Percentiles rank a stretch among this genome's conserved stretches.
These are phyloP conservation scores for Spatholobus suberectus DNA, from an alignment of 306 rosid species.

Conservation along the genomic window DNA sequence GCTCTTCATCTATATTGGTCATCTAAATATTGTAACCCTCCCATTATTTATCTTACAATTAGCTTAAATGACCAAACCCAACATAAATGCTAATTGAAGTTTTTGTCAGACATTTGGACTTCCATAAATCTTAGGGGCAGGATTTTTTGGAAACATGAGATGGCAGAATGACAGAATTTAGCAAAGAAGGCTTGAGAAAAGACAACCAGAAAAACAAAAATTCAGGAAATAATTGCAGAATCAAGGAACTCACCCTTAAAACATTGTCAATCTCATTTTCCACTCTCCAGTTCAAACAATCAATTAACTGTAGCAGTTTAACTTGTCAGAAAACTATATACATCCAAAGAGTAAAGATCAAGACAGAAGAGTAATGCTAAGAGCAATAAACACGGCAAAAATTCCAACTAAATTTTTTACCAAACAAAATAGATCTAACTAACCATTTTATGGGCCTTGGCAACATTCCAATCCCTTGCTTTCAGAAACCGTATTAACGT, in stretches of 20 bases:
- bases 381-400: conserved; percentile 13
- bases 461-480: conserved; percentile 86
- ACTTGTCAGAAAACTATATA: conserved; percentile 43
- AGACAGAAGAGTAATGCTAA: not conserved
- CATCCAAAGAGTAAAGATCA: conserved; percentile 36
- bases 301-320: conserved; percentile 69
- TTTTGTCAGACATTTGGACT: not conserved
- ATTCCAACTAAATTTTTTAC: not conserved
- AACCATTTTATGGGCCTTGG: conserved; percentile 95
- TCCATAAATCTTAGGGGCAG: not conserved
- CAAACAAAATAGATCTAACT: conserved; percentile 39
- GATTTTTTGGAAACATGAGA: not conserved
- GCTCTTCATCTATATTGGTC: not conserved
- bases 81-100: not conserved
- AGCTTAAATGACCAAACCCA: not conserved
- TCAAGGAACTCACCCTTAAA: conserved; percentile 69
- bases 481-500: conserved; percentile 78
- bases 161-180: not conserved
- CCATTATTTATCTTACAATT: not conserved
- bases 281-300: conserved; percentile 87
- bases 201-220: conserved; percentile 12
- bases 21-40: not conserved
- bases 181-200: conserved; percentile 2
- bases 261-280: conserved; percentile 84
- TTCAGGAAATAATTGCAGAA: not conserved